Conservation (phyloP, 768 basidiomycete species). For the Vararia minispora region DNA sequence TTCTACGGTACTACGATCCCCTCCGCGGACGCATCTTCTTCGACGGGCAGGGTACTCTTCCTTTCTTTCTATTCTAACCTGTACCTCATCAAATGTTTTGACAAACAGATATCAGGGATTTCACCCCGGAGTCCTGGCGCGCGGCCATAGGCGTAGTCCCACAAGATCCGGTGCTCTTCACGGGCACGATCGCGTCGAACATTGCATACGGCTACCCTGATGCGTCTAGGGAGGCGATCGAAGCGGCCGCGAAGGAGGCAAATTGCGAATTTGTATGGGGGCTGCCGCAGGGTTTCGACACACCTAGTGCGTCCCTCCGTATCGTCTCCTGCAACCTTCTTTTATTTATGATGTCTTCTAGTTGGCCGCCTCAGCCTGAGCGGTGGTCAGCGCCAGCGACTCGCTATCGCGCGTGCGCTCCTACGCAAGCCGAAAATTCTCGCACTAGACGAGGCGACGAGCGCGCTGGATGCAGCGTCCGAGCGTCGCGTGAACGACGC, state of each 20-base stretch:
- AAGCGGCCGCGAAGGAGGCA: constrained; percentile 78
- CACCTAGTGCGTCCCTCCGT: constrained; percentile 71
- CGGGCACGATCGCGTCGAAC: constrained; percentile 89
- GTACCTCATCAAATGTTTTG: constrained; percentile 1
- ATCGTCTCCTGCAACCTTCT: not conserved
- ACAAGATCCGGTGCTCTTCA: constrained; percentile 87
- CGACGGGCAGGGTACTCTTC: constrained; percentile 61
- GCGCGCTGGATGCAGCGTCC: constrained; percentile 79
- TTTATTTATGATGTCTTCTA: constrained; percentile 17
- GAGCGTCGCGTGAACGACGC: constrained; percentile 87
- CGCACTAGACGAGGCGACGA: constrained; percentile 84
- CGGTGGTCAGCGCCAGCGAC: constrained; percentile 73
- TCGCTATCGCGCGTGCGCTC: constrained; percentile 79
- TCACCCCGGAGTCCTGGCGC: constrained; percentile 81
- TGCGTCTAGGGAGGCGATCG: constrained; percentile 74
- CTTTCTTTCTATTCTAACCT: not conserved
- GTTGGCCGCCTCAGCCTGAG: constrained; percentile 61
- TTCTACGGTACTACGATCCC: constrained; percentile 86
- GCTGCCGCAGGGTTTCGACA: constrained; percentile 90
- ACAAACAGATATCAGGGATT: constrained; percentile 70
- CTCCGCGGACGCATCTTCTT: constrained; percentile 73
- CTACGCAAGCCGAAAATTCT: constrained; percentile 83
- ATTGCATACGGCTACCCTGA: constrained; percentile 78
- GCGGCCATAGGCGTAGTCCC: constrained; percentile 87
- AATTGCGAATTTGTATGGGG: constrained; percentile 97